Evolutionary conservation across 2,329 filamentous ascomycete genomes (phyloP), one percentile per base, ranked within the genome.

Genomic region (Mycosphaerella sp.): DNA sequence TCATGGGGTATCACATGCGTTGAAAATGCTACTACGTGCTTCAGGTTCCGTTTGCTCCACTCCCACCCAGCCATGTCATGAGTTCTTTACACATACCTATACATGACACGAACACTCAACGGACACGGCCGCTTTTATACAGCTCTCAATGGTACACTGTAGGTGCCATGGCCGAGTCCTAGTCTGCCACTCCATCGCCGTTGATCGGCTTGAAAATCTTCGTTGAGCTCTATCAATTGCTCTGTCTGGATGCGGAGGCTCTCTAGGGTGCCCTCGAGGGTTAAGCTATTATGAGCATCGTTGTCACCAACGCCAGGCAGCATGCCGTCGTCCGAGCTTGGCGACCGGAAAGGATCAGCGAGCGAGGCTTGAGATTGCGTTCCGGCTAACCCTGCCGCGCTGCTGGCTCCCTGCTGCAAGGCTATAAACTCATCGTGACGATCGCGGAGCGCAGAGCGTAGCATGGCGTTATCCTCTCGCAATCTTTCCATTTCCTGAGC

Each of bases 211-310:
- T 62, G 46, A 37, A 67, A 67, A 45, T 68, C 65, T 27, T 66
- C 60, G 44, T 67, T 67, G 48, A 67, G 58, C 52, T 68, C 65
- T 14, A 66, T 45, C 43, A 68, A 49, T 44, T 68, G 65, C 51
- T 65, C 62, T 2, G 64, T 65, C 43, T 68, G 65, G 35, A 67
- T 46, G 9, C 60, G 59, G 27, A 66, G 55, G 41, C 62, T 65
- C 28, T 62, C 63, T 28, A 67, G 49, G 1, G 64, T 66, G 16
- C 65, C 64, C 52, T 66, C 64, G n/a, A 67, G 59, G 13, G 63
- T 63, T 6, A 17, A 18, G 25, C 17, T 44, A 59, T 55, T 30
- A 21, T 42, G 9, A 16, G 27, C 50, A 25, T 48, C 47, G 9
- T 44, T 41, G 6, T 51, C 44, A 34, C 36, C 52, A 4, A 34